phyloP scores from a whole-genome alignment of 768 basidiomycete species.

The Lenzites betulinus region DNA sequence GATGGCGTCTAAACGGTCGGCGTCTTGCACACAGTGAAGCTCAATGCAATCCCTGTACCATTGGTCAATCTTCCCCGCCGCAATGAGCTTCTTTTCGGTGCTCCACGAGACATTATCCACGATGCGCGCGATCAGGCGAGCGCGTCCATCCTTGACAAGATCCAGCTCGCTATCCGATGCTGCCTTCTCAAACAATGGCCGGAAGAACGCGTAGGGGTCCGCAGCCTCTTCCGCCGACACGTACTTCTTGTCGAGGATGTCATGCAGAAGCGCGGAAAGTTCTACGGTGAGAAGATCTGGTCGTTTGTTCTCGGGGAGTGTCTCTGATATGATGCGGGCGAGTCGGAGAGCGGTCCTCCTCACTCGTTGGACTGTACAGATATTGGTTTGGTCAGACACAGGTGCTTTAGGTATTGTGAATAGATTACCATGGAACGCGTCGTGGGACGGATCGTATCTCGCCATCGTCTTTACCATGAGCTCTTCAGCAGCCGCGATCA shows the following conservation, averaged over 20 bases:
- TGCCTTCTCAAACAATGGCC: conserved; percentile 57
- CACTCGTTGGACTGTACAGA: conserved; percentile 71
- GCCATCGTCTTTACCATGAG: conserved; percentile 76
- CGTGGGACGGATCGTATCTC: conserved; percentile 80
- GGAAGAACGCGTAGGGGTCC: conserved; percentile 66
- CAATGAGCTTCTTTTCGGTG: conserved; percentile 71
- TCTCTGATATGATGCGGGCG: conserved; percentile 47
- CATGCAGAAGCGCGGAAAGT: conserved; percentile 86
- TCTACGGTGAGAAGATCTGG: conserved; percentile 80
- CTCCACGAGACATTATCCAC: conserved; percentile 85
- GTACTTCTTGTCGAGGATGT: conserved; percentile 87
- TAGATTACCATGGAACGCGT: conserved; percentile 67
- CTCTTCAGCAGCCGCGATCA: conserved; percentile 60
- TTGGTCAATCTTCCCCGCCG: conserved; percentile 52
- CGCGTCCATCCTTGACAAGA: conserved; percentile 62
- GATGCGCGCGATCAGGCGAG: conserved; percentile 55
- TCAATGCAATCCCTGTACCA: conserved; percentile 78
- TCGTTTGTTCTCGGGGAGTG: conserved; percentile 29
- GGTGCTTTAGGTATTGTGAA: too few relatives aligned
- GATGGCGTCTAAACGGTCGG: conserved; percentile 54
- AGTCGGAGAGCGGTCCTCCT: conserved; percentile 73
- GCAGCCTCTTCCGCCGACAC: conserved; percentile 53
- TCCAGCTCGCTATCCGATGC: conserved; percentile 49
- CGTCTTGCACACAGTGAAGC: conserved; percentile 69
- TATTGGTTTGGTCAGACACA: too few relatives aligned